Evolutionary conservation across 139 green algal species (phyloP), one percentile per base, ranked within the genome.

Genomic region (Astrephomene gubernaculifera): DNA sequence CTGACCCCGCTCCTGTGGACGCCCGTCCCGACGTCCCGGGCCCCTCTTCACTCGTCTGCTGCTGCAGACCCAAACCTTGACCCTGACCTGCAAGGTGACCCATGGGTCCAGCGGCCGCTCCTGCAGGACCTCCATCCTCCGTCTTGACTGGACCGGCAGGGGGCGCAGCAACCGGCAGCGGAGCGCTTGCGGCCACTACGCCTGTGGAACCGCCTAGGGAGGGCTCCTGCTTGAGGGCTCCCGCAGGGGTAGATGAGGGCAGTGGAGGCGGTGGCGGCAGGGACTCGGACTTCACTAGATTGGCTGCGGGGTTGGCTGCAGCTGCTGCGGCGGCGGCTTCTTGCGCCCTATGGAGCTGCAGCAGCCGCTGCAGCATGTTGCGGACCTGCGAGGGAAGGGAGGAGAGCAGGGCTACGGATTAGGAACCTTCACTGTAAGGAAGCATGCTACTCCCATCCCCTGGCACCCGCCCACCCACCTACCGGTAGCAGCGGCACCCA

Each of bases 321-420:
- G 57, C 64, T 29, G 80, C 80, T 0, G 64, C 61, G 12, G 67
- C 67, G 45, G 53, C 71, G 25, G 27, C 72, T 63, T 80, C 53
- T 60, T 81, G 82, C 53, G 36, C 41, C 24, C 2, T 25, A 1
- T 71, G 49, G 8, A 75, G 17, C 31, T 54, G 41, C 39, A 57
- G 57, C 57, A 82, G 71, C 35, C 57, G 71, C 57, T 87, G 82
- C 82, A 87, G 71, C 31, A 82, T 76, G 57, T 65, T 52, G 2
- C 72, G 70, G 41, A 72, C 57, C 81, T 73, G 70, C 36, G 52
- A 39, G 4, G 36, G 80, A 22, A 25, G 33, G 31, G 35, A 33
- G 53, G 38, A 17, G 39, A 19, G 75, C 54, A 71, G 68, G 65
- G 35, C 10, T 35, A 52, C 52, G 27, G 45, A 9, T n/a, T n/a